Evolutionary conservation across 2,329 filamentous ascomycete genomes (phyloP).

Genomic region (Seiridium unicorne): DNA sequence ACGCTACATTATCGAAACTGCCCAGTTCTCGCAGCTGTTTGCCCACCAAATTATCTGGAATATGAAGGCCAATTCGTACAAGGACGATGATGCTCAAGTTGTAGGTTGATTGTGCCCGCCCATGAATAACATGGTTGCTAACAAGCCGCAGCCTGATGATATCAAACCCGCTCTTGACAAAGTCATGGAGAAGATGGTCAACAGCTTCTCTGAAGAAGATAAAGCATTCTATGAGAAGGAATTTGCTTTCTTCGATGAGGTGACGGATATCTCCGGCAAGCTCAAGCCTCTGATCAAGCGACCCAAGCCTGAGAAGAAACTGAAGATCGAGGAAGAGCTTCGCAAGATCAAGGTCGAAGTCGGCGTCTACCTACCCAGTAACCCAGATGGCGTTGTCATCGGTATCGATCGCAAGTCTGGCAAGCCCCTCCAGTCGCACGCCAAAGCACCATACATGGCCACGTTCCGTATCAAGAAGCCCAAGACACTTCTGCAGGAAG

Average conservation of each 20-base stretch:
- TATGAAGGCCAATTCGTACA: slow-evolving; percentile 98
- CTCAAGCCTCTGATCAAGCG: slow-evolving; percentile 90
- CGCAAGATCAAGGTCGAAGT: slow-evolving; percentile 97
- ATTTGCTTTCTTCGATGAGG: slow-evolving; percentile 97
- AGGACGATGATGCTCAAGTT: slow-evolving; percentile 88
- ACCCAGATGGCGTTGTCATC: slow-evolving; percentile 94
- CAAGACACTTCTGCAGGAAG: slow-evolving; percentile 48
- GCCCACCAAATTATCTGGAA: slow-evolving; percentile 99
- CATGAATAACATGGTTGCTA: slow-evolving; percentile 8
- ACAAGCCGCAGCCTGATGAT: slow-evolving; percentile 65
- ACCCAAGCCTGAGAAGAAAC: slow-evolving; percentile 94
- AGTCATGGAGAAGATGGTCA: slow-evolving; percentile 81
- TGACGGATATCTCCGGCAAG: slow-evolving; percentile 93
- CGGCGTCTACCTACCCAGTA: slow-evolving; percentile 94
- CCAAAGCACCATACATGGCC: slow-evolving; percentile 98
- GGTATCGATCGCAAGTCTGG: slow-evolving; percentile 98
- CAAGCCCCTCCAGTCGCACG: slow-evolving; percentile 95
- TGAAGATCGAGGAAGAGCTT: slow-evolving; percentile 98
- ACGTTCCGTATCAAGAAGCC: slow-evolving; percentile 95
- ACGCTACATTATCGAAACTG: slow-evolving; percentile 94
- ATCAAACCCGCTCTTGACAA: slow-evolving; percentile 92
- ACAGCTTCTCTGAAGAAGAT: slow-evolving; percentile 77
- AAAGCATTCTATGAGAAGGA: slow-evolving; percentile 88
- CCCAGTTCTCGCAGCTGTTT: slow-evolving; percentile 96
- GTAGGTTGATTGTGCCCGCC: slow-evolving; percentile 43